phyloP scores from a whole-genome alignment of 148 eudicot genomes.

The Beta vulgaris region DNA sequence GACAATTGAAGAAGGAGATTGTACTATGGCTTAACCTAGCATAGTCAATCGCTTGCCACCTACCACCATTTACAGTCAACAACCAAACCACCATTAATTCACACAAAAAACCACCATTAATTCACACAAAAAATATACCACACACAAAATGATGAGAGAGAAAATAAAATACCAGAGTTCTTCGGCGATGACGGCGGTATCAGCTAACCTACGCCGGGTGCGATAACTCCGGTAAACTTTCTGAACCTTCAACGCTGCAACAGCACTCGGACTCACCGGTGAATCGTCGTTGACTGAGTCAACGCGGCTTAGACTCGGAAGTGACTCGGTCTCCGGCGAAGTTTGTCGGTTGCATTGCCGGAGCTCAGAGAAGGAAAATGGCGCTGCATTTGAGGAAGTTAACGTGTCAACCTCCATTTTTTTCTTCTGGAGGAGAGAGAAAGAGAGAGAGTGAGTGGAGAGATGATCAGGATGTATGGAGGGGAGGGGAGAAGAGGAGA shows the following conservation, averaged over 20 bases:
- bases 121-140: background rate
- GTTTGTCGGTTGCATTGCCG: background rate
- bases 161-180: slow-evolving; percentile 54
- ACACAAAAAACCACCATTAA: background rate
- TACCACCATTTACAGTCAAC: slow-evolving; percentile 26
- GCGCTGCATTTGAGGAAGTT: background rate
- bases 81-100: background rate
- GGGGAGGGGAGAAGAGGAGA: background rate
- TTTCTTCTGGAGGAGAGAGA: background rate
- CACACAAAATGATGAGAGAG: background rate
- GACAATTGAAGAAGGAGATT: slow-evolving; percentile 69
- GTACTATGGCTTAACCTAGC: slow-evolving; percentile 76
- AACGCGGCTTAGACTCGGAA: background rate
- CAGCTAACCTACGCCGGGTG: slow-evolving; percentile 79
- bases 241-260: slow-evolving; percentile 67
- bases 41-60: slow-evolving; percentile 91
- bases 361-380: slow-evolving; percentile 19
- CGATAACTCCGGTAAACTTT: slow-evolving; percentile 82
- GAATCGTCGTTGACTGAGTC: background rate
- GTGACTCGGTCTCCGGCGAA: background rate
- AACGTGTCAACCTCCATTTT: slow-evolving; percentile 40
- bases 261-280: slow-evolving; percentile 2
- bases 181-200: slow-evolving; percentile 83
- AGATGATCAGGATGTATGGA: slow-evolving; percentile 22
- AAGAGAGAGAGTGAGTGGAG: background rate